A percentile compares a stretch with the other conserved stretches of the same genome.
These are phyloP conservation scores for Edaphochlamys debaryana DNA, from an alignment of 139 green algal genomes.

Conservation along the genomic window DNA sequence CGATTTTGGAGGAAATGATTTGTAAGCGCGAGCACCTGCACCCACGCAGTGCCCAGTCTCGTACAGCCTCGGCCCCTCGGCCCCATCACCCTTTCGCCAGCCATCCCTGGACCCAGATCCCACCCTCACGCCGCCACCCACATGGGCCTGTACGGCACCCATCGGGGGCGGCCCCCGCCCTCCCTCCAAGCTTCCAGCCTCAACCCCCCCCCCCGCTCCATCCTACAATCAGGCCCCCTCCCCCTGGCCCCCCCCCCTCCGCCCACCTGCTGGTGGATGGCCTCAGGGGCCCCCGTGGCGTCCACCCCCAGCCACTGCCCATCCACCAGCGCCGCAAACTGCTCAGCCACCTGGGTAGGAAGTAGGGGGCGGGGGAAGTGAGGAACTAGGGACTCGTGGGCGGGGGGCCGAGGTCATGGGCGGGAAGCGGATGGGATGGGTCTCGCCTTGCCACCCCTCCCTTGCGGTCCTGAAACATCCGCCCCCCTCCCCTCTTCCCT, in stretches of 20 bases:
- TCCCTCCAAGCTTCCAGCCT: no score
- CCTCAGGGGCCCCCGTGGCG: not conserved
- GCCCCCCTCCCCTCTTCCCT: no score
- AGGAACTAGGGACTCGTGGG: not conserved
- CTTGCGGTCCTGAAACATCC: no score
- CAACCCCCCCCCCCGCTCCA: not conserved
- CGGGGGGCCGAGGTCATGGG: no score
- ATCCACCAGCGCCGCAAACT: conserved; percentile 30
- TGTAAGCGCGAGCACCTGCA: no score
- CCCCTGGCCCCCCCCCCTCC: not conserved
- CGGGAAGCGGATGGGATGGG: not conserved
- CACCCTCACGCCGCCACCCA: no score
- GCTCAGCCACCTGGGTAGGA: not conserved
- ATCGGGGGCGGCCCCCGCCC: no score
- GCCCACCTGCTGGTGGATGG: conserved; percentile 36
- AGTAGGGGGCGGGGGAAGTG: not conserved
- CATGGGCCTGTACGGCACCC: not conserved
- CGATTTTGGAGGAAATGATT: no score
- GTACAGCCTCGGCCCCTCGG: no score
- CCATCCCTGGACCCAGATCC: no score
- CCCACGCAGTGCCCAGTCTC: no score
- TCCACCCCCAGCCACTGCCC: conserved; percentile 36
- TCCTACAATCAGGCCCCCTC: not conserved
- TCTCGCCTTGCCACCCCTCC: not conserved
- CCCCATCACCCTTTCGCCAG: no score